Percentiles rank a stretch among this genome's conserved stretches.
phyloP scores from a whole-genome alignment of 2,329 filamentous ascomycete genomes.

The Cadophora luteo-olivacea region DNA sequence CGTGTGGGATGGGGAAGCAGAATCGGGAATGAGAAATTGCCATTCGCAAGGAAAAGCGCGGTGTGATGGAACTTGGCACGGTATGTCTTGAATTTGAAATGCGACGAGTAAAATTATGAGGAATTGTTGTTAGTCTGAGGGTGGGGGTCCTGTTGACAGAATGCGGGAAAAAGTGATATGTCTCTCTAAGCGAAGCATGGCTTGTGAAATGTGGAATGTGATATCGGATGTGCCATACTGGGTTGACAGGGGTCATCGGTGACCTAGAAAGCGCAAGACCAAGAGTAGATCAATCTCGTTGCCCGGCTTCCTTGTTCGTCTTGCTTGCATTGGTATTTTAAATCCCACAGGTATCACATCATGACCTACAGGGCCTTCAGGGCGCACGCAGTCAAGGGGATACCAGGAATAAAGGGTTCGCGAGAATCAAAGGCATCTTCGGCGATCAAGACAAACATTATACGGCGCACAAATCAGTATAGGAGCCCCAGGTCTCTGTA shows the following conservation, averaged over 20 bases:
- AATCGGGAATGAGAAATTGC: neutral
- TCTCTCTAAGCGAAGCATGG: neutral
- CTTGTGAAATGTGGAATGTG: neutral
- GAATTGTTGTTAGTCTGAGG: no score
- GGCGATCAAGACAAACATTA: no score
- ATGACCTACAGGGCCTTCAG: no score
- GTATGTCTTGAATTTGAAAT: neutral
- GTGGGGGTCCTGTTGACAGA: neutral
- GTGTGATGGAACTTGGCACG: neutral
- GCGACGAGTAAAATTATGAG: neutral
- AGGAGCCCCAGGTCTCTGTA: no score
- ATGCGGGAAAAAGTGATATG: neutral
- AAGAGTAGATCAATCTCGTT: neutral
- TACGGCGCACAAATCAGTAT: no score
- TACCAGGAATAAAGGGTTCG: no score
- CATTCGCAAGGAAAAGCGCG: no score
- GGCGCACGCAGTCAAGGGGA: no score
- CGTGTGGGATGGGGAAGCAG: neutral
- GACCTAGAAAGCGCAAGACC: neutral
- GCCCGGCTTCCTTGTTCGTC: neutral
- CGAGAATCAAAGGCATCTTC: no score
- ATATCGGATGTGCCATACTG: neutral
- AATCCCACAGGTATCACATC: no score
- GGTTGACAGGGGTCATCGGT: neutral
- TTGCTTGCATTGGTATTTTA: no score